These are phyloP conservation scores for Ophiostoma himal-ulmi DNA, from an alignment of 2,329 filamentous ascomycete genomes.

Conservation along the genomic window DNA sequence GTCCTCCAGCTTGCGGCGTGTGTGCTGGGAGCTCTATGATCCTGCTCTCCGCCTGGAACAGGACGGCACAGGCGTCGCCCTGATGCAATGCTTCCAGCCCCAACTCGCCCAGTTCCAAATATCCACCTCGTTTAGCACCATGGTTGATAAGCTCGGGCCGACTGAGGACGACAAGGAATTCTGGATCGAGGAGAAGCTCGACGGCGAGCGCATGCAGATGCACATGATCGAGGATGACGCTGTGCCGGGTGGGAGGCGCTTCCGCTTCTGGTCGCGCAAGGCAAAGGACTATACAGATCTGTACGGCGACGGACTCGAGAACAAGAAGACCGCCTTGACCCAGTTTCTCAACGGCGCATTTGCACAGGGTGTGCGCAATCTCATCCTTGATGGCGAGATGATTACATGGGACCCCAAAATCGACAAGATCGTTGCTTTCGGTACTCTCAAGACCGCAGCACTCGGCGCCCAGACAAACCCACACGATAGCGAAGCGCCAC, in stretches of 20 bases:
- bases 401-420: conserved; percentile 90
- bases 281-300: conserved; percentile 95
- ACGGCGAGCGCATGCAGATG: conserved; percentile 94
- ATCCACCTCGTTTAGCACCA: conserved; percentile 67
- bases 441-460: conserved; percentile 87
- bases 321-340: conserved; percentile 71
- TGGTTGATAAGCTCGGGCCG: conserved; percentile 62
- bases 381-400: conserved; percentile 97
- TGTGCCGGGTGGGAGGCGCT: conserved; percentile 63
- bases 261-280: conserved; percentile 91
- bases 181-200: conserved; percentile 97
- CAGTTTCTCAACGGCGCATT: conserved; percentile 75
- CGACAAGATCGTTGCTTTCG: conserved; percentile 82
- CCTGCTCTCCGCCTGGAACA: conserved; percentile 65
- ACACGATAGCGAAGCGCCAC: conserved; percentile 55
- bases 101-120: conserved; percentile 91
- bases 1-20: conserved; percentile 79
- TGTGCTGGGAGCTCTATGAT: conserved; percentile 90
- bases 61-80: conserved; percentile 64
- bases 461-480: conserved; percentile 71
- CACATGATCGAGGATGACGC: conserved; percentile 73
- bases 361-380: conserved; percentile 66
- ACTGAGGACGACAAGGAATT: conserved; percentile 70
- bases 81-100: conserved; percentile 96
- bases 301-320: conserved; percentile 72